These are phyloP conservation scores for Apiotrichum mycotoxinovorans DNA, from an alignment of 1,284 basidiomycete species.

Conservation along the genomic window DNA sequence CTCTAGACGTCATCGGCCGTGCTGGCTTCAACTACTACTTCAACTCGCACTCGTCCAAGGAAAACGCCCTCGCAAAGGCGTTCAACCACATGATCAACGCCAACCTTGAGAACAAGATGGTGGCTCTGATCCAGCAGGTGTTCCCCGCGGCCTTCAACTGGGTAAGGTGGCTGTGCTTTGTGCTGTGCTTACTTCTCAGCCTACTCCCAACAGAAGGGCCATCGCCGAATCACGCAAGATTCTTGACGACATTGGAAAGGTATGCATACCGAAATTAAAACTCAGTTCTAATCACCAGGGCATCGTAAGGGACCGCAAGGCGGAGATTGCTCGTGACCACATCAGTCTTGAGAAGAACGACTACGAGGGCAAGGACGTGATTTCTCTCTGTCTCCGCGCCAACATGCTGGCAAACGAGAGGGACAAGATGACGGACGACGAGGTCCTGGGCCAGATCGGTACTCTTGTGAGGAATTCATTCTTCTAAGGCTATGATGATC, in stretches of 20 bases:
- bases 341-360: constrained; percentile 43
- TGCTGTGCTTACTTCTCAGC: neutral
- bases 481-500: neutral
- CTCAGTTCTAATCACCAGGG: constrained; percentile 28
- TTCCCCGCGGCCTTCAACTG: constrained; percentile 10
- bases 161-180: neutral
- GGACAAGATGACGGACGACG: constrained; percentile 61
- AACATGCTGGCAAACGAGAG: constrained; percentile 57
- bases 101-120: constrained; percentile 37
- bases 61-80: constrained; percentile 57
- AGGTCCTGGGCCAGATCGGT: constrained; percentile 70
- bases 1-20: constrained; percentile 67
- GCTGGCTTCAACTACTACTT: constrained; percentile 68
- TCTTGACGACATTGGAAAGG: constrained; percentile 7
- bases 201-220: neutral
- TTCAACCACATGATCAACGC: constrained; percentile 59
- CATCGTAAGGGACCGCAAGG: constrained; percentile 25
- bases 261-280: neutral
- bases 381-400: constrained; percentile 56
- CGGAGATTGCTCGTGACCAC: constrained; percentile 24
- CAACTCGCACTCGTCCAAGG: constrained; percentile 51
- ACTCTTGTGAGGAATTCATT: constrained; percentile 62
- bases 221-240: neutral
- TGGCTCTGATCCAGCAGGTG: constrained; percentile 16
- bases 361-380: constrained; percentile 53